Base-by-base conservation (phyloP, 371 early-diverging fungal species). In the Choanephora cucurbitarum region DNA sequence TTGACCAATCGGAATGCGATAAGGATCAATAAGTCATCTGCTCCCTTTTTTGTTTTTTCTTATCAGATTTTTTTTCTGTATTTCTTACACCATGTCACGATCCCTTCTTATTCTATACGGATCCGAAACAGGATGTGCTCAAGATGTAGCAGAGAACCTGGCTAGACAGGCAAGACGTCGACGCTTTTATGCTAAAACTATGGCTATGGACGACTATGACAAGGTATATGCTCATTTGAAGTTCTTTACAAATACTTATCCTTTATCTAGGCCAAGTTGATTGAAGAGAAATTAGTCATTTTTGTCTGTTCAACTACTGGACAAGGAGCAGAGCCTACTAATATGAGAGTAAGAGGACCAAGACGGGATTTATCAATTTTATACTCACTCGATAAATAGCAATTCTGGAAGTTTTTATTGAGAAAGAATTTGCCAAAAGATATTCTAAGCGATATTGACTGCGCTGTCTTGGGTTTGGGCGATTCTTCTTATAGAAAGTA, bases 291-390 rank as follows among this genome's bases (percentile, higher is more conserved):
- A n/a, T 58, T 89, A 44, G 89, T 89, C 3, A 70, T 97, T n/a
- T 96, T 97, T 69, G 84, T 95, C 31, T 90, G 91, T 43, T 89
- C 97, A 0, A 96, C 96, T 0, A 92, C 94, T n/a, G 97, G 98
- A 1, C 93, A 97, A 71, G 98, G 98, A 23, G 89, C 85, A 8
- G 91, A 89, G 57, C 96, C 97, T 3, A 85, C 88, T 50, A 95
- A 91, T 62, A 97, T 97, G 98, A 89, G 85, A 77, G 90, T 89
- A 67, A 44, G 22, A 42, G 22, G 6, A 1, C 14, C 21, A n/a
- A 13, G 39, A 41, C n/a, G n/a, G n/a, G n/a, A n/a, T n/a, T 41
- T 10, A 17, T 19, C 3, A 34, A 19, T 47, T 15, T 44, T 17
- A 44, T 18, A 13, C 5, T 1, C 31, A 40, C 40, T 9, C 40